Evolutionary conservation across 2,329 filamentous ascomycete genomes (phyloP).

Genomic region (Scorias spongiosa): DNA sequence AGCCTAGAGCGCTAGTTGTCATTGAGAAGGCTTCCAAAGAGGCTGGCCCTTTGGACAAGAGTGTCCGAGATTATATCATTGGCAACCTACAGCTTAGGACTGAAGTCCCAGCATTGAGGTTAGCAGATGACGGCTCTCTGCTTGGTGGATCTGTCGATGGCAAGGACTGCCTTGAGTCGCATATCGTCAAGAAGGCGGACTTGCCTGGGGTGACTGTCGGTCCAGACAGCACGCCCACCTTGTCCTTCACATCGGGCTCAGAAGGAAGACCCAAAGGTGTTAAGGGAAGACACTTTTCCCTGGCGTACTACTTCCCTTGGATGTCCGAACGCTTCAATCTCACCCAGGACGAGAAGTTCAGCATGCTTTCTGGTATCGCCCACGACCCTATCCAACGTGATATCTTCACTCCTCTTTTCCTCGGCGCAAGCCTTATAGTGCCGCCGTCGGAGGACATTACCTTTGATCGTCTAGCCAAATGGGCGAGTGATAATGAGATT

Average conservation of each 20-base stretch:
- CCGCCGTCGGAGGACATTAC: conserved; percentile 72
- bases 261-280: conserved; percentile 79
- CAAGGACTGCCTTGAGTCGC: conserved; percentile 48
- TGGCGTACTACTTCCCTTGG: conserved; percentile 82
- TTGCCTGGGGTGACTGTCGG: conserved; percentile 64
- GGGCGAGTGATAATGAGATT: conserved; percentile 61
- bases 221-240: conserved; percentile 66
- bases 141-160: conserved; percentile 47
- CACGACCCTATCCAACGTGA: conserved; percentile 53
- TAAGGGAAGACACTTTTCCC: conserved; percentile 67
- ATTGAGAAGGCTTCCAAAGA: conserved; percentile 60
- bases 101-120: conserved; percentile 55
- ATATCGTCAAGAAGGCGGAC: conserved; percentile 37
- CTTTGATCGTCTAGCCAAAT: conserved; percentile 73
- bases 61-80: conserved; percentile 53
- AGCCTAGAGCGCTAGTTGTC: conserved; percentile 54
- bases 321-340: conserved; percentile 76
- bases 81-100: conserved; percentile 58
- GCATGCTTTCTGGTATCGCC: conserved; percentile 71
- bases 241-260: conserved; percentile 47
- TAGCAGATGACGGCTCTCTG: conserved; percentile 57
- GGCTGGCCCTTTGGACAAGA: conserved; percentile 44
- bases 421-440: conserved; percentile 65
- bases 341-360: conserved; percentile 58
- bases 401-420: conserved; percentile 80